phyloP scores from a whole-genome alignment of 1,284 basidiomycete species.

The Kalmanozyma brasiliensis region DNA sequence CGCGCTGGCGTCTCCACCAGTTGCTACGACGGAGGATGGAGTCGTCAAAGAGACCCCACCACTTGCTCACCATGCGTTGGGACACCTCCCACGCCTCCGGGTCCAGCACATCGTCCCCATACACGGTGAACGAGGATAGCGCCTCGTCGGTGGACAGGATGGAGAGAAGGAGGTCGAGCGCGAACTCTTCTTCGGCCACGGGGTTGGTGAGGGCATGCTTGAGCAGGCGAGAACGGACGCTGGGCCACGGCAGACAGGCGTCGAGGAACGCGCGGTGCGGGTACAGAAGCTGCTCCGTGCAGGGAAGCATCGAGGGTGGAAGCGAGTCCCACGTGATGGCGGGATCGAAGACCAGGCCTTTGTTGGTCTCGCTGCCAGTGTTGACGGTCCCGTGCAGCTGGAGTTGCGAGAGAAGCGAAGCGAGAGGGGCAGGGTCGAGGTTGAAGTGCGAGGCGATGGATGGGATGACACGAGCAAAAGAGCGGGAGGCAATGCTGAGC shows the following conservation, averaged over 20 bases:
- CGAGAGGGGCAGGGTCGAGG: constrained; percentile 1
- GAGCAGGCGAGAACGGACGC: constrained; percentile 42
- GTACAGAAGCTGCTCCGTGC: constrained; percentile 36
- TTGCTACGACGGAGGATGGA: constrained; percentile 39
- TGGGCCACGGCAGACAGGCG: constrained; percentile 46
- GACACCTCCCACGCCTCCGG: constrained; percentile 49
- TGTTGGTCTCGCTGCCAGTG: constrained; percentile 1
- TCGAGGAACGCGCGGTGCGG: constrained; percentile 48
- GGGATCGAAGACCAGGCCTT: constrained; percentile 37
- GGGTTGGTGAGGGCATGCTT: constrained; percentile 25
- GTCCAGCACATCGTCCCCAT: constrained; percentile 49
- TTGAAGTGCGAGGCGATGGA: constrained; percentile 17
- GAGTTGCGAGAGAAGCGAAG: constrained; percentile 22
- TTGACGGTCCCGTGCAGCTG: constrained; percentile 12
- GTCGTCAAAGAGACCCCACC: constrained; percentile 52
- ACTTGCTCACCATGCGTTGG: constrained; percentile 38
- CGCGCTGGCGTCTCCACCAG: constrained; percentile 53
- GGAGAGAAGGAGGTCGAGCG: constrained; percentile 33
- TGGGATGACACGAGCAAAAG: constrained; percentile 23
- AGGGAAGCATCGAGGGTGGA: constrained; percentile 34
- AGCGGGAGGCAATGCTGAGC: constrained; percentile 17
- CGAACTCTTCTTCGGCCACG: constrained; percentile 46
- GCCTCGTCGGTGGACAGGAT: constrained; percentile 21
- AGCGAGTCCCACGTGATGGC: constrained; percentile 29
- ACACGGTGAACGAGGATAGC: constrained; percentile 33